Conservation (phyloP, 495 filamentous ascomycete species). For the Daldinia loculata region DNA sequence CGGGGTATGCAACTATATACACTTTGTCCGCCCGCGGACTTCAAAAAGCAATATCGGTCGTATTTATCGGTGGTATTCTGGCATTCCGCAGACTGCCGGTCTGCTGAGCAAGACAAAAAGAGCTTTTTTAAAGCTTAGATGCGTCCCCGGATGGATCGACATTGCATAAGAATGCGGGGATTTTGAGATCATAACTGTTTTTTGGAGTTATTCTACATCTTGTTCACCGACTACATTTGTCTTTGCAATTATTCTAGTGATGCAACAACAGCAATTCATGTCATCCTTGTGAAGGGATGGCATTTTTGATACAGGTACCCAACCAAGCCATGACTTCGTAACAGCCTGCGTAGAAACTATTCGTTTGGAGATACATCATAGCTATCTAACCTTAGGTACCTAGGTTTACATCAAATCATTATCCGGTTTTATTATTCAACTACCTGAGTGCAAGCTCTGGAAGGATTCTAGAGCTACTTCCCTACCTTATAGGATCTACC, state of each 20-base stretch:
- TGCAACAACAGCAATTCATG: background rate
- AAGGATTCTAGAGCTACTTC: background rate
- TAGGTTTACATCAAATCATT: background rate
- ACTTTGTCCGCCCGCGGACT: constrained; percentile 1
- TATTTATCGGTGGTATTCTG: background rate
- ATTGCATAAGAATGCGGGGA: constrained; percentile 34
- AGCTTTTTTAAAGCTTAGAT: background rate
- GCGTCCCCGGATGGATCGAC: constrained; percentile 21
- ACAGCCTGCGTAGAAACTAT: background rate
- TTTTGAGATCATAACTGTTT: constrained; percentile 5
- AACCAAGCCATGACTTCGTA: background rate
- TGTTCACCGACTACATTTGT: constrained; percentile 7
- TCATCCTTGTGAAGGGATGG: background rate
- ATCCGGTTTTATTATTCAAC: background rate
- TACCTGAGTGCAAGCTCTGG: background rate
- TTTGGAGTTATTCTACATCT: background rate
- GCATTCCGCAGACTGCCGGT: background rate
- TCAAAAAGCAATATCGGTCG: background rate
- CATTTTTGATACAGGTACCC: background rate
- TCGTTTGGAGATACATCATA: background rate
- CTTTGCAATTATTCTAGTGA: background rate
- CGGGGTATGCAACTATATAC: constrained; percentile 23
- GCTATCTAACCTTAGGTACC: background rate
- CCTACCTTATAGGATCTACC: background rate
- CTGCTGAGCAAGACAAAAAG: background rate